phyloP scores from a whole-genome alignment of 2,329 filamentous ascomycete genomes.

The Parastagonospora nodorum region DNA sequence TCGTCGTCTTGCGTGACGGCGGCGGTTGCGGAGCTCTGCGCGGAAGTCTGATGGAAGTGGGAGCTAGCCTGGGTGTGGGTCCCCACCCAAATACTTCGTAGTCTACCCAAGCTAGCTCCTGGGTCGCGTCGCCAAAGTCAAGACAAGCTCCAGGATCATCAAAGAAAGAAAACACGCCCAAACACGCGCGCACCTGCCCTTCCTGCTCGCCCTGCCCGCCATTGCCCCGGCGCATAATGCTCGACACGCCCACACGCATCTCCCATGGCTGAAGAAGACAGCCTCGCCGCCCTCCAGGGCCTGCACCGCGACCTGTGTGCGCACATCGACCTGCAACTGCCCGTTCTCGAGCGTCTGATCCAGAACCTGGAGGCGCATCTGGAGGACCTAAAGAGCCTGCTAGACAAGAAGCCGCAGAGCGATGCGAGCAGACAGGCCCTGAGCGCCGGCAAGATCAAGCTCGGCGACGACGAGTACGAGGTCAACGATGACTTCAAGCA shows the following conservation, averaged over 20 bases:
- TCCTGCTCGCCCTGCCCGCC: conserved; percentile 1
- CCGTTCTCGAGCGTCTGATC: conserved; percentile 71
- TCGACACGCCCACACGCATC: conserved; percentile 22
- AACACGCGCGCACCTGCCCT: conserved; percentile 11
- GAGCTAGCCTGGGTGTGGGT: conserved; percentile 11
- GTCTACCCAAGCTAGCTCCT: conserved; percentile 27
- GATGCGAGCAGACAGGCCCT: conserved; percentile 75
- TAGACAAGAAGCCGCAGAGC: conserved; percentile 77
- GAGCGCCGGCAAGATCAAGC: conserved; percentile 67
- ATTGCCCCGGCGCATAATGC: conserved; percentile 36
- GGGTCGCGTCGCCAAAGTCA: conserved; percentile 31
- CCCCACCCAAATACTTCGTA: too few relatives aligned
- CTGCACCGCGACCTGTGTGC: conserved; percentile 85
- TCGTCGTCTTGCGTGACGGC: not conserved
- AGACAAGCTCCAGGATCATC: conserved; percentile 17
- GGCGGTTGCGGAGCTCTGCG: conserved; percentile 20
- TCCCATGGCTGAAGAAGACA: conserved; percentile 73
- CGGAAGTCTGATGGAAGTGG: conserved; percentile 23
- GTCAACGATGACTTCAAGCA: conserved; percentile 90
- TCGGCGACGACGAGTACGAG: conserved; percentile 74
- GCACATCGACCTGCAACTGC: conserved; percentile 71
- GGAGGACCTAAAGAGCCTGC: conserved; percentile 69
- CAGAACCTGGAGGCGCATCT: conserved; percentile 68
- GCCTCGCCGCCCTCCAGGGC: conserved; percentile 77
- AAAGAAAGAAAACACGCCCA: conserved; percentile 26